Conservation (phyloP, 768 basidiomycete genomes). For the Brasilioporus rufonigricans region DNA sequence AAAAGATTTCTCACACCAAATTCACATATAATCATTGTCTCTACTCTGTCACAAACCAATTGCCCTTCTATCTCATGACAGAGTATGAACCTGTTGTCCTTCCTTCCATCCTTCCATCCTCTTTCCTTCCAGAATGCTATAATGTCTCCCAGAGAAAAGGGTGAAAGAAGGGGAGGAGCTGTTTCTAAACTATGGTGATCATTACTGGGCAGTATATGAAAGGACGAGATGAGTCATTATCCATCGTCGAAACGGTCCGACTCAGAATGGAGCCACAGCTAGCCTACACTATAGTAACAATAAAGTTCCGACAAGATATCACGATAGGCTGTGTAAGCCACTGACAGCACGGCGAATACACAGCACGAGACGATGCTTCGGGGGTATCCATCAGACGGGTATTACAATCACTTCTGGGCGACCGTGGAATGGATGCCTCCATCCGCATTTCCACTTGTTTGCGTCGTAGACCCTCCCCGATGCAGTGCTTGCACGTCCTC, state of each 20-base stretch:
- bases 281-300: no score
- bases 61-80: no score
- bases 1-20: no score
- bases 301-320: no score
- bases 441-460: slow-evolving; percentile 44
- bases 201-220: slow-evolving; percentile 24
- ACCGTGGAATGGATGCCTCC: slow-evolving; percentile 46
- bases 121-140: no score
- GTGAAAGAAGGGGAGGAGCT: slow-evolving; percentile 35
- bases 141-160: slow-evolving; percentile 13
- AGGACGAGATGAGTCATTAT: no score
- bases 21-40: no score
- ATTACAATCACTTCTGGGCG: slow-evolving; percentile 36
- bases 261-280: background rate
- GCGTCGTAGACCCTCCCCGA: slow-evolving; percentile 27
- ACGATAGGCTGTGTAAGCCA: no score
- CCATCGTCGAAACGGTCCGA: no score
- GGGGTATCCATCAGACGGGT: slow-evolving; percentile 18
- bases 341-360: background rate
- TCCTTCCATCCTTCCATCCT: no score
- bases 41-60: no score
- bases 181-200: slow-evolving; percentile 34
- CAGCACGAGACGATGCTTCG: background rate
- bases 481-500: slow-evolving; percentile 37
- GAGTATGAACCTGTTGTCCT: no score